Conservation (phyloP, 306 rosid species). For the Cicer judaicum region DNA sequence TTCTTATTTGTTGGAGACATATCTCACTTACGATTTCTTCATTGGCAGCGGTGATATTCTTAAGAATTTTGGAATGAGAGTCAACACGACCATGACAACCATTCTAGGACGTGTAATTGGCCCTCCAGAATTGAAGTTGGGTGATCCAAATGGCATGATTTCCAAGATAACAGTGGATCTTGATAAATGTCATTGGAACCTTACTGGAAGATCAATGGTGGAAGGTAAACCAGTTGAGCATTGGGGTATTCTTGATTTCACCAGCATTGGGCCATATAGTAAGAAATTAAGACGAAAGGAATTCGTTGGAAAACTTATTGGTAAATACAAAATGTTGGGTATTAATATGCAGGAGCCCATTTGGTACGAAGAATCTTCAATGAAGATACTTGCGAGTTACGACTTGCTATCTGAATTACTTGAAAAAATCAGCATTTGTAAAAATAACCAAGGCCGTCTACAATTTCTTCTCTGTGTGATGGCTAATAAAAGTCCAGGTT, state of each 20-base stretch:
- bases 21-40: conserved; percentile 24
- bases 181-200: conserved; percentile 77
- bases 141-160: conserved; percentile 57
- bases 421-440: conserved; percentile 45
- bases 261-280: conserved; percentile 16
- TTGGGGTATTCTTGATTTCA: conserved; percentile 74
- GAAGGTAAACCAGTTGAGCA: conserved; percentile 61
- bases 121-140: conserved; percentile 71
- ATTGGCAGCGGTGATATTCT: conserved; percentile 61
- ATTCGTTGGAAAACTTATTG: conserved; percentile 57
- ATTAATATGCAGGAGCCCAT: conserved; percentile 65
- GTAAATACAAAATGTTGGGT: conserved; percentile 60
- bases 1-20: conserved; percentile 14
- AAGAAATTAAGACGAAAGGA: conserved; percentile 37
- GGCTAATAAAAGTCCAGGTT: conserved; percentile 65
- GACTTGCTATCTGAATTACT: conserved; percentile 55
- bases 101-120: conserved; percentile 68
- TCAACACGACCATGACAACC: conserved; percentile 59
- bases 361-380: conserved; percentile 47
- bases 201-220: conserved; percentile 62
- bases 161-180: conserved; percentile 53
- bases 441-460: conserved; percentile 30
- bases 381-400: conserved; percentile 48
- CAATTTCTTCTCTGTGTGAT: conserved; percentile 80
- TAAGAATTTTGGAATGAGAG: conserved; percentile 67